These are phyloP conservation scores for Daldinia eschscholtzii DNA, from an alignment of 2,329 filamentous ascomycete species.

Conservation along the genomic window DNA sequence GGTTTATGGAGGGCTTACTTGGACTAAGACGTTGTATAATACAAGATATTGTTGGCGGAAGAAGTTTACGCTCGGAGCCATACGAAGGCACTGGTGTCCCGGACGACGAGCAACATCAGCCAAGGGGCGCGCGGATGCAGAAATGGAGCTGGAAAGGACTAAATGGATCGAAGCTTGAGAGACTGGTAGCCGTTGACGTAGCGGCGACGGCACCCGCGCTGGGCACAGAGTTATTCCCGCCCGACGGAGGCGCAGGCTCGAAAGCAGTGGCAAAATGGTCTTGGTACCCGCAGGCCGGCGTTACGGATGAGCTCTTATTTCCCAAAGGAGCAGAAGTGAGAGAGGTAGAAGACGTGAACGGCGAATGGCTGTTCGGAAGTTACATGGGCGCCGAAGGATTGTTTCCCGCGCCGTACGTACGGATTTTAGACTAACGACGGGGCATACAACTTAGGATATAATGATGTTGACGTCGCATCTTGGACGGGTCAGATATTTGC, in stretches of 20 bases:
- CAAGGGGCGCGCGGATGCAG: constrained; percentile 54
- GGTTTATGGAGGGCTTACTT: constrained; percentile 76
- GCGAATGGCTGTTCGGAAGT: constrained; percentile 88
- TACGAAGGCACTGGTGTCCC: constrained; percentile 49
- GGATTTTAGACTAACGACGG: constrained; percentile 54
- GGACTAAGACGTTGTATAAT: constrained; percentile 77
- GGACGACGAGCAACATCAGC: constrained; percentile 47
- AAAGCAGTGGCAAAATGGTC: constrained; percentile 76
- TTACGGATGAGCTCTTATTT: constrained; percentile 83
- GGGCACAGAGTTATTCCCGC: constrained; percentile 68
- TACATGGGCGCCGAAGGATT: constrained; percentile 85
- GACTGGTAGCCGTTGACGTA: constrained; percentile 66
- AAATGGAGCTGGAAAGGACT: constrained; percentile 65
- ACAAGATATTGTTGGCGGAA: constrained; percentile 82
- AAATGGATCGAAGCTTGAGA: constrained; percentile 56
- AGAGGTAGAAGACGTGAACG: constrained; percentile 89
- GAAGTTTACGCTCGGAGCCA: constrained; percentile 72
- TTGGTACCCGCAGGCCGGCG: constrained; percentile 77
- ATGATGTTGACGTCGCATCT: constrained; percentile 1
- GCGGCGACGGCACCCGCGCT: constrained; percentile 57
- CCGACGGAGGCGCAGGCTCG: constrained; percentile 79
- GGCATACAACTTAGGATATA: constrained; percentile 5
- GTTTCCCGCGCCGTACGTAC: constrained; percentile 84
- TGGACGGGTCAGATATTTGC: constrained; percentile 3
- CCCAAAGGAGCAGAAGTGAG: constrained; percentile 84